phyloP scores from a whole-genome alignment of 2,329 filamentous ascomycete genomes.

The Stachybotrys echinatus region DNA sequence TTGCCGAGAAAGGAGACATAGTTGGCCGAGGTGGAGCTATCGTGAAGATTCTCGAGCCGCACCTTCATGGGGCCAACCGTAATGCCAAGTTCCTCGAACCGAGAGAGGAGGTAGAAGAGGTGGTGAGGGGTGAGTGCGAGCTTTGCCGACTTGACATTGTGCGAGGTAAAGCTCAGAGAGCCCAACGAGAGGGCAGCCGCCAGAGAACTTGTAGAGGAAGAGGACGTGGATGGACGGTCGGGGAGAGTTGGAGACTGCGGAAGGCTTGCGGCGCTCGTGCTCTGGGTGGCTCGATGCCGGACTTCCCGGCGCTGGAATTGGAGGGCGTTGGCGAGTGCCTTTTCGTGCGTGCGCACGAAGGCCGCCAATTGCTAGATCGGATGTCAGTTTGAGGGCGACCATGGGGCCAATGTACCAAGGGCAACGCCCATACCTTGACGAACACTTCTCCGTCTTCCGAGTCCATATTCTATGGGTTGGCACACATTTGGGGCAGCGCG shows the following conservation, averaged over 20 bases:
- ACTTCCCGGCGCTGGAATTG: conserved; percentile 71
- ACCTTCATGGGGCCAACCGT: conserved; percentile 94
- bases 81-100: conserved; percentile 89
- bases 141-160: conserved; percentile 82
- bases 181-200: conserved; percentile 85
- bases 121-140: conserved; percentile 92
- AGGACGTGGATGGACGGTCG: conserved; percentile 58
- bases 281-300: conserved; percentile 65
- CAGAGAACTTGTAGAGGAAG: conserved; percentile 68
- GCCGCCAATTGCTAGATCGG: conserved; percentile 77
- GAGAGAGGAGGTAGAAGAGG: conserved; percentile 90
- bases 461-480: conserved; percentile 59
- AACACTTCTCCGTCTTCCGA: conserved; percentile 88
- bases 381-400: conserved; percentile 22
- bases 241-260: conserved; percentile 53
- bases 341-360: conserved; percentile 96
- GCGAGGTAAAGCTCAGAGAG: conserved; percentile 77
- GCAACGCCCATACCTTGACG: conserved; percentile 61
- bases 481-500: conserved; percentile 16
- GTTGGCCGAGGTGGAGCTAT: conserved; percentile 77
- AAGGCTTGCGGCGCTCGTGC: conserved; percentile 52
- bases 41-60: conserved; percentile 88
- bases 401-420: conserved; percentile 1
- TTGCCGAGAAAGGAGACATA: conserved; percentile 94
- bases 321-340: conserved; percentile 90